Base-by-base conservation (phyloP, 768 basidiomycete species). In the Hortiboletus campestris region DNA sequence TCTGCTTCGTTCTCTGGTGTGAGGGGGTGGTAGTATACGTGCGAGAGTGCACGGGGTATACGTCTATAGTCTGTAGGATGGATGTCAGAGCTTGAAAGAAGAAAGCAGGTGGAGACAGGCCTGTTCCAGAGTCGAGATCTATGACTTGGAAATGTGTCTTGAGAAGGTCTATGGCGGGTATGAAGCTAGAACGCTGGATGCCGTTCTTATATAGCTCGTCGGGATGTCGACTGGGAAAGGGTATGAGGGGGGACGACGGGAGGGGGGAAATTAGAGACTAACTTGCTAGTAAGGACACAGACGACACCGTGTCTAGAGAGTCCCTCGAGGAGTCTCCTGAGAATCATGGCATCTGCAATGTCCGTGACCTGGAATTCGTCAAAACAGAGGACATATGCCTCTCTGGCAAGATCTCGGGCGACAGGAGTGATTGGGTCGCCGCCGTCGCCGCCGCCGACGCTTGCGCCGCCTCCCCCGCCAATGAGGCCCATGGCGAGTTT, bases 291-390 rank as follows among this genome's bases (percentile, higher is more conserved):
- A 77, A 98, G 91, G 25, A 99, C 88, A 66, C 87, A 93, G 45
- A 98, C 85, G 12, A 98, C 94, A 9, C 96, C 97, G 62, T 88
- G 86, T 48, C 85, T 85, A 48, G 94, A 77, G 62, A 99, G 73
- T n/a, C 80, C 78, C 69, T 98, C 95, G 45, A 99, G 75, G 19
- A 99, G 77, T 46, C 94, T 84, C 39, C 95, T 80, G 28, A 99
- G 81, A 58, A 99, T 95, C 97, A 99, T 98, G 16, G 97, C 96
- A 62, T 97, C 94, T 20, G 91, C 94, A 57, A 98, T 98, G 73
- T 98, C 96, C 16, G 96, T 98, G 8, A 97, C 94, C 82, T 98
- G 96, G 67, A 98, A 98, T 76, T 99, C 96, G 67, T 99, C 96
- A 67, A 99, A 97, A 68, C 96, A 98, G 41, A 99, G 75, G 1